These are phyloP conservation scores for Penicillium bialowiezense DNA, from an alignment of 495 filamentous ascomycete genomes.

Conservation along the genomic window DNA sequence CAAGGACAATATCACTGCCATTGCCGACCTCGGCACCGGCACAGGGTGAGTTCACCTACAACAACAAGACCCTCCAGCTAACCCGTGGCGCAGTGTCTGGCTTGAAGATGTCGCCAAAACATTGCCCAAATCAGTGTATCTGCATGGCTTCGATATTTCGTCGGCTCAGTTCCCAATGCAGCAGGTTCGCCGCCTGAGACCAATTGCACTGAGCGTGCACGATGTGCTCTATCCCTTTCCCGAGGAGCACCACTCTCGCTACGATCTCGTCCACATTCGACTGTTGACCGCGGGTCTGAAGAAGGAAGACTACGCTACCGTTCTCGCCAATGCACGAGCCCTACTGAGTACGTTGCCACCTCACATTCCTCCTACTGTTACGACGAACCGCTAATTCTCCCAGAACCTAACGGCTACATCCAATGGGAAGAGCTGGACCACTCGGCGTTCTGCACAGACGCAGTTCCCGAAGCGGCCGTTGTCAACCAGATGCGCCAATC, in stretches of 20 bases:
- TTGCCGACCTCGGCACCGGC: slow-evolving; percentile 40
- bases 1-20: slow-evolving; percentile 8
- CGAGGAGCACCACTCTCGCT: slow-evolving; percentile 20
- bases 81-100: slow-evolving; percentile 21
- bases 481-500: slow-evolving; percentile 7
- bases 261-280: slow-evolving; percentile 37
- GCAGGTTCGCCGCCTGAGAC: background rate
- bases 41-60: slow-evolving; percentile 30
- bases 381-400: no score
- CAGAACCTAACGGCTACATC: slow-evolving; percentile 34
- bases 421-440: slow-evolving; percentile 38
- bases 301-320: slow-evolving; percentile 15
- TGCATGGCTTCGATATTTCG: slow-evolving; percentile 40
- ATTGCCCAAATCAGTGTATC: slow-evolving; percentile 12
- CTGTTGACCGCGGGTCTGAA: slow-evolving; percentile 27
- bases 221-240: slow-evolving; percentile 31
- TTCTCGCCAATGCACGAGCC: slow-evolving; percentile 21
- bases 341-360: slow-evolving; percentile 31
- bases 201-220: slow-evolving; percentile 24
- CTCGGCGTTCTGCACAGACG: slow-evolving; percentile 15
- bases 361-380: no score
- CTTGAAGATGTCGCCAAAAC: slow-evolving; percentile 16
- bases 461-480: slow-evolving; percentile 6
- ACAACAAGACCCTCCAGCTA: background rate
- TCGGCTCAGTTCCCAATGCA: slow-evolving; percentile 24